Conservation (phyloP, 495 filamentous ascomycete genomes). For the Penicillium bialowiezense region DNA sequence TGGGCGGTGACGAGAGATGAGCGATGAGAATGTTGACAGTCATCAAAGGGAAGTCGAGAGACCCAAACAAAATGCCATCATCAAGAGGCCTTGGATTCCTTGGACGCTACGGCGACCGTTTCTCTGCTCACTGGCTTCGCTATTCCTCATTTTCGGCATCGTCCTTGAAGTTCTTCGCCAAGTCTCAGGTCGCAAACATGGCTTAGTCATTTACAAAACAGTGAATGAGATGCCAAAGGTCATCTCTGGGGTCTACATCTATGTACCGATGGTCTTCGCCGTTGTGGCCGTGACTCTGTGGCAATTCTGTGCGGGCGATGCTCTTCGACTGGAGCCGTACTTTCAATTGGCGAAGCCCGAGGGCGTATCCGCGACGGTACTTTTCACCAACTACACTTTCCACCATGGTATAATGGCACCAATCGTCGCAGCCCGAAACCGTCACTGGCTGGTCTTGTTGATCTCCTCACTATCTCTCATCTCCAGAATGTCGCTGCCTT, state of each 20-base stretch:
- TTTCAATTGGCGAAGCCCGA: constrained; percentile 23
- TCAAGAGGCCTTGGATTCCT: constrained; percentile 7
- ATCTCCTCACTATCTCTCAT: constrained; percentile 17
- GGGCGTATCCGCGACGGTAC: constrained; percentile 14
- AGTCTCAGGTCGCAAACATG: constrained; percentile 14
- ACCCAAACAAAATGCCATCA: no score
- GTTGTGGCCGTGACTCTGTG: constrained; percentile 17
- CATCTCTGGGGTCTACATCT: constrained; percentile 14
- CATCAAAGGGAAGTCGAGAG: no score
- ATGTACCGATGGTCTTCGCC: constrained; percentile 20
- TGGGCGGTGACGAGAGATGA: no score
- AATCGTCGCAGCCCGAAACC: constrained; percentile 16
- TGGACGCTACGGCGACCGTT: constrained; percentile 14
- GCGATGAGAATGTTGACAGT: no score
- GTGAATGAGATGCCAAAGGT: constrained; percentile 6
- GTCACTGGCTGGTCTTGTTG: constrained; percentile 22
- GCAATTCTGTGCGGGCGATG: constrained; percentile 20
- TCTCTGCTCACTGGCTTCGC: constrained; percentile 11
- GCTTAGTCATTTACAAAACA: constrained; percentile 13
- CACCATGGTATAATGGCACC: constrained; percentile 17
- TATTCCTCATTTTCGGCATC: constrained; percentile 13
- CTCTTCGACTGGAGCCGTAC: constrained; percentile 26
- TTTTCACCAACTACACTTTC: constrained; percentile 29
- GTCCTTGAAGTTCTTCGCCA: constrained; percentile 16
- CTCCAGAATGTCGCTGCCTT: constrained; percentile 16